Evolutionary conservation across 352 stramenopile species (phyloP), one percentile per base, ranked within the genome.

Genomic region (Phytophthora cajani): DNA sequence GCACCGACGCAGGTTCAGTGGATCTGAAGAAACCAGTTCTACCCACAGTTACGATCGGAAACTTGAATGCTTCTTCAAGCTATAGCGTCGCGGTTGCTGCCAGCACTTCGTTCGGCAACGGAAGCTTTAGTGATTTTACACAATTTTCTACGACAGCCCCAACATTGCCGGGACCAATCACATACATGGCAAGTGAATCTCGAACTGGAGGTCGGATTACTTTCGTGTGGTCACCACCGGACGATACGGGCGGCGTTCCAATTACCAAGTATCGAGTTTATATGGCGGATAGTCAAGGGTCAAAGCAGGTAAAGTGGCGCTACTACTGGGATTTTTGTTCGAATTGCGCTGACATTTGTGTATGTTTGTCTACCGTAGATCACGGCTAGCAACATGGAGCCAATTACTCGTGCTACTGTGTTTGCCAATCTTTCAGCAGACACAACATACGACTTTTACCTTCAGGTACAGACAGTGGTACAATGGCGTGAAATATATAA

Each of bases 201-300:
- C 69, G 60, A 7, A 80, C 78, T 8, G 85, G 83, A 8, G 85
- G 85, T 12, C 64, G 73, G 5, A 66, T 90, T 5, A 61, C 30
- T 8, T 61, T 93, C 5, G 42, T 58, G 6, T 93, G 85, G 85
- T 46, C 46, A 1, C 25, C 58, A 19, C 85, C 85, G 7, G 59
- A 78, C 3, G 85, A 93, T 32, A 79, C 79, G 0, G 85, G 85
- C 0, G 85, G 85, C 5, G 62, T 90, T 14, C 51, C 71, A 2
- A 82, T 93, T 25, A 83, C 58, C 5, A 90, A 90, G 6, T 93
- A 91, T 51, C 80, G 82, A 8, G 54, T 93, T 25, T 85, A 88
- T 36, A 53, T 66, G 1, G 44, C 79, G 16, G 58, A 68, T 19
- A 21, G 32, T 1, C 12, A 57, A 1, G 75, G 56, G 0, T 11